Evolutionary conservation across 352 stramenopile species (phyloP).

Genomic region (Phytophthora cryptogea): DNA sequence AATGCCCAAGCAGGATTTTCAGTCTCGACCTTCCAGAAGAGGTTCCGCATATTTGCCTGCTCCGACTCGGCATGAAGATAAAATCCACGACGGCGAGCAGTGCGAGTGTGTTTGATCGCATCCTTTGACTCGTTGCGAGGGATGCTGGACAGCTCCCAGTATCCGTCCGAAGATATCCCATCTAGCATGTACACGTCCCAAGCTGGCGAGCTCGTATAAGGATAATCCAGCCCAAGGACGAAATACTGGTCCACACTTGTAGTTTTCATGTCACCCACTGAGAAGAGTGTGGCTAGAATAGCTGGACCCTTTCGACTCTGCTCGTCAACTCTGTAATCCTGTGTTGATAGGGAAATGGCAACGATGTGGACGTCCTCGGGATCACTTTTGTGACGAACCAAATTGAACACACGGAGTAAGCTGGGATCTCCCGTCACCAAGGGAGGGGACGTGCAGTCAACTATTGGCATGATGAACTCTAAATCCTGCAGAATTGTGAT

Average conservation of each 20-base stretch:
- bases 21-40: conserved; percentile 29
- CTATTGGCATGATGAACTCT: conserved; percentile 28
- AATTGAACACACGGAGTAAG: conserved; percentile 31
- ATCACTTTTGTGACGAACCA: conserved; percentile 29
- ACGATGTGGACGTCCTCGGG: conserved; percentile 32
- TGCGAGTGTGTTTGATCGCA: conserved; percentile 28
- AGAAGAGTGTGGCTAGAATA: conserved; percentile 27
- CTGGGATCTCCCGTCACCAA: conserved; percentile 28
- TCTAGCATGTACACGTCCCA: conserved; percentile 28
- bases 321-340: conserved; percentile 31
- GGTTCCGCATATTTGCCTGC: conserved; percentile 43
- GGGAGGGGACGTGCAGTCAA: conserved; percentile 31
- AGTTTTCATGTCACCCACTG: conserved; percentile 34
- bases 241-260: conserved; percentile 29
- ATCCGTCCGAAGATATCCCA: conserved; percentile 16
- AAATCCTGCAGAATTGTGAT: conserved; percentile 36
- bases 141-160: conserved; percentile 28
- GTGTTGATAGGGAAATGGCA: conserved; percentile 14
- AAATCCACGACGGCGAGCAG: conserved; percentile 39
- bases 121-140: conserved; percentile 14
- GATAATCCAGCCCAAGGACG: conserved; percentile 28
- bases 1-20: conserved; percentile 28
- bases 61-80: conserved; percentile 39
- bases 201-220: conserved; percentile 21
- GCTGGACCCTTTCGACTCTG: conserved; percentile 26